These are phyloP conservation scores for Pachysandra terminalis DNA, from an alignment of 164 flowering plant species.

Conservation along the genomic window DNA sequence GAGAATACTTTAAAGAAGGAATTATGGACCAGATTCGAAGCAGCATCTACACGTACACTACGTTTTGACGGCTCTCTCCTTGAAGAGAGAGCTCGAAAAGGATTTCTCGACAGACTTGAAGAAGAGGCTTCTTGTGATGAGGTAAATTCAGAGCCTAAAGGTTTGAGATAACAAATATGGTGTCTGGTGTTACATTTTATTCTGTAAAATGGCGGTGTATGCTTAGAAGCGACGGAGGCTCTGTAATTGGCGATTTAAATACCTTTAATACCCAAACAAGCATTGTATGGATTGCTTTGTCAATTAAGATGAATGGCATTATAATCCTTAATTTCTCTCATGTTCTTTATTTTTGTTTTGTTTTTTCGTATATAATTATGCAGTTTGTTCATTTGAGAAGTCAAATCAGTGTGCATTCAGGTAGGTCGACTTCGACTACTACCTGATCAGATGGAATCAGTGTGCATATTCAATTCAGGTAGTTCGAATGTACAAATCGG, in stretches of 20 bases:
- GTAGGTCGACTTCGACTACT: too few species aligned
- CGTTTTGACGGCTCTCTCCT: constrained; percentile 22
- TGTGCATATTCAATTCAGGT: too few species aligned
- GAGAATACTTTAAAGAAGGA: constrained; percentile 93
- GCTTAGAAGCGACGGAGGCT: background rate
- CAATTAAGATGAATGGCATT: too few species aligned
- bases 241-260: background rate
- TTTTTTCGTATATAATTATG: too few species aligned
- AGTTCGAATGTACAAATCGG: too few species aligned
- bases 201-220: background rate
- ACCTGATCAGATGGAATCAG: too few species aligned
- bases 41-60: constrained; percentile 44
- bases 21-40: constrained; percentile 89
- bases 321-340: too few species aligned
- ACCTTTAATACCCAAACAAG: too few species aligned
- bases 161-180: constrained; percentile 3
- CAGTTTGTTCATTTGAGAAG: too few species aligned
- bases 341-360: too few species aligned
- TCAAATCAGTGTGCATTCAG: too few species aligned
- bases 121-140: constrained; percentile 60
- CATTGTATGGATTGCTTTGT: too few species aligned
- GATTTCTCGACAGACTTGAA: constrained; percentile 75
- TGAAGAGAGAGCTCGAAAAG: constrained; percentile 30
- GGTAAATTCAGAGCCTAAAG: background rate
- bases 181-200: background rate